These are phyloP conservation scores for Lachancea kluyveri DNA, from an alignment of 805 yeast species.

Conservation along the genomic window DNA sequence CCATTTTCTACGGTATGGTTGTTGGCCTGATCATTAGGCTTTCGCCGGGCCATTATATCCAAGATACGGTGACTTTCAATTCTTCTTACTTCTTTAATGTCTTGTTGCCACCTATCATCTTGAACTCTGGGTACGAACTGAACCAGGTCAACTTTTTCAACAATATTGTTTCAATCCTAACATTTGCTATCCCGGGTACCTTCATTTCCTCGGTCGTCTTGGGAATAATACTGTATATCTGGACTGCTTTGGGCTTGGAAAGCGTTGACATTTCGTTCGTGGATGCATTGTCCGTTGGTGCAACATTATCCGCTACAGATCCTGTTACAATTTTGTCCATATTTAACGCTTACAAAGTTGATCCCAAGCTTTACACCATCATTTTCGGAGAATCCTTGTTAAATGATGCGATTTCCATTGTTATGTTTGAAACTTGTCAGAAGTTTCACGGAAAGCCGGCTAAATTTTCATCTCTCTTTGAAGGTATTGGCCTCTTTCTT, in stretches of 20 bases:
- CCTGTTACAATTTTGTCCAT: constrained; percentile 96
- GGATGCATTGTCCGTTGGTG: constrained; percentile 97
- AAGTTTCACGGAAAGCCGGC: constrained; percentile 87
- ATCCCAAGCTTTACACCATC: constrained; percentile 93
- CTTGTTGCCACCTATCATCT: constrained; percentile 88
- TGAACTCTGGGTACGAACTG: constrained; percentile 93
- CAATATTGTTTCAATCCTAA: constrained; percentile 83
- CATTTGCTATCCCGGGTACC: constrained; percentile 96
- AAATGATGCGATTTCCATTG: constrained; percentile 97
- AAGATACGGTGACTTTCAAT: constrained; percentile 93
- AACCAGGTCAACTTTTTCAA: constrained; percentile 94
- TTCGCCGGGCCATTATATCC: constrained; percentile 94
- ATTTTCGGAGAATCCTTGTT: constrained; percentile 94
- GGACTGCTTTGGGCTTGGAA: constrained; percentile 91
- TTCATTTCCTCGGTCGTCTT: constrained; percentile 85
- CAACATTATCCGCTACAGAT: constrained; percentile 96
- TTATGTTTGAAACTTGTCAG: constrained; percentile 98
- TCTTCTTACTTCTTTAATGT: constrained; percentile 92
- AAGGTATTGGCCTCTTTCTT: constrained; percentile 88
- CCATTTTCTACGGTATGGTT: constrained; percentile 94
- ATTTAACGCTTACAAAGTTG: constrained; percentile 95
- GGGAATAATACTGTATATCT: constrained; percentile 79
- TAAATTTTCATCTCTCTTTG: constrained; percentile 69
- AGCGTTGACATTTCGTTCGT: constrained; percentile 85
- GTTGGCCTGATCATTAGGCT: constrained; percentile 88